Percentiles rank a stretch among this genome's conserved stretches.
Conservation (phyloP, 2,329 filamentous ascomycete species). For the Xylariales sp. region DNA sequence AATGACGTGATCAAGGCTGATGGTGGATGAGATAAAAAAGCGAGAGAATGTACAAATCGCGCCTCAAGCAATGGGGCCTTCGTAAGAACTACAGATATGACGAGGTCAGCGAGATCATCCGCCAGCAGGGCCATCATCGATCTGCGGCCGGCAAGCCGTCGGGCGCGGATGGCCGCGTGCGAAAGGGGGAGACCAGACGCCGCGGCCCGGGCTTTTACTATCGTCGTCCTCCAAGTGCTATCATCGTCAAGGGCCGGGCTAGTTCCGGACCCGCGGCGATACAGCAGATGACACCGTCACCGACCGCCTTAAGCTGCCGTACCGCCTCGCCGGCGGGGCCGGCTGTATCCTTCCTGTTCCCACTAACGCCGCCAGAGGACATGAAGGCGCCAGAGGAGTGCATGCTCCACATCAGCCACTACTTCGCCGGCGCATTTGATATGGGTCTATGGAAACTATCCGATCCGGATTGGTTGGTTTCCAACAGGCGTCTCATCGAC, state of each 20-base stretch:
- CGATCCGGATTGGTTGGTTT: not conserved
- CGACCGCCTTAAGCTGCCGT: conserved; percentile 2
- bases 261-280: not conserved
- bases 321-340: not conserved
- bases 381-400: conserved; percentile 3
- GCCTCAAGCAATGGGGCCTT: conserved; percentile 8
- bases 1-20: not conserved
- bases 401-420: conserved; percentile 1
- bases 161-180: not conserved
- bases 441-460: conserved; percentile 3
- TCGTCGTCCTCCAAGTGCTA: not conserved
- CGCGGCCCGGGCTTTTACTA: not conserved
- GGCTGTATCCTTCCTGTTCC: conserved; percentile 6
- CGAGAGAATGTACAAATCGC: conserved; percentile 8
- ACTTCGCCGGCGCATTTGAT: conserved; percentile 4
- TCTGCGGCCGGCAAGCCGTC: not conserved
- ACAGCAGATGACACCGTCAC: not conserved
- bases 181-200: not conserved
- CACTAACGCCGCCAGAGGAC: conserved; percentile 5
- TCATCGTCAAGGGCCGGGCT: not conserved
- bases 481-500: not conserved
- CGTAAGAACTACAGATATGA: conserved; percentile 9
- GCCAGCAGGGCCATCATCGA: conserved; percentile 2
- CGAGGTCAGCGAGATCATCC: conserved; percentile 8
- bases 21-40: not conserved